Base-by-base conservation (phyloP, 2,329 filamentous ascomycete genomes). In the Tolypocladium pustulatum region DNA sequence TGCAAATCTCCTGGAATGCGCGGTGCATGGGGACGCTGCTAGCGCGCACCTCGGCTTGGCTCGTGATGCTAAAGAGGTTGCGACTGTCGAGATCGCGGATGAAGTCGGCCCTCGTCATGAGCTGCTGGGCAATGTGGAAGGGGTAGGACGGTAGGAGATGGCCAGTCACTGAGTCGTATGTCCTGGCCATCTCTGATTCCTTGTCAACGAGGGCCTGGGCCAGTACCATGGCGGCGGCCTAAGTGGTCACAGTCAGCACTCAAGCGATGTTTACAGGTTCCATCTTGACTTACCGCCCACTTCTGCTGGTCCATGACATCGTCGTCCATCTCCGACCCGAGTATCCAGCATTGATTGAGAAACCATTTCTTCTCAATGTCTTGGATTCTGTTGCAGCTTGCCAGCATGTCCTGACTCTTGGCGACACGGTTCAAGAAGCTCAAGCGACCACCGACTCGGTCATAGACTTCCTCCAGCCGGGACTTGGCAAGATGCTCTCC, bases 301-400 rank as follows among this genome's bases (percentile, higher is more conserved):
- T 97, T 97, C 70, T 97, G 91, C 72, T 97, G 90, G 68, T 97
- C 91, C 87, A 97, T 97, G 65, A 97, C 94, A 69, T 99, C 94
- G 73, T 97, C 94, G 65, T 97, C 94, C 87, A 90, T 89, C 61
- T 87, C 85, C 56, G 75, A 75, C 13, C 87, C 87, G 4, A 90
- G 78, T 60, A 90, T 88, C 80, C 86, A 88, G 73, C 87, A 90
- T 68, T 88, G 85, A 72, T 88, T 89, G 10, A 90, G 75, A 63
- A 90, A 87, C 86, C 87, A 90, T n/a, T 81, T 85, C 74, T 88
- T 88, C 69, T 90, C 87, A 54, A 79, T 80, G 5, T 84, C 76
- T 67, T 82, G 83, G 67, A 90, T 89, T 59, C 76, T 71, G 88
- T 94, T 76, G 71, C 92, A 96, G 36, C 88, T 90, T 30, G 75